These are phyloP conservation scores for Solanum stenotomum DNA, from an alignment of 257 asterid species.

Conservation along the genomic window DNA sequence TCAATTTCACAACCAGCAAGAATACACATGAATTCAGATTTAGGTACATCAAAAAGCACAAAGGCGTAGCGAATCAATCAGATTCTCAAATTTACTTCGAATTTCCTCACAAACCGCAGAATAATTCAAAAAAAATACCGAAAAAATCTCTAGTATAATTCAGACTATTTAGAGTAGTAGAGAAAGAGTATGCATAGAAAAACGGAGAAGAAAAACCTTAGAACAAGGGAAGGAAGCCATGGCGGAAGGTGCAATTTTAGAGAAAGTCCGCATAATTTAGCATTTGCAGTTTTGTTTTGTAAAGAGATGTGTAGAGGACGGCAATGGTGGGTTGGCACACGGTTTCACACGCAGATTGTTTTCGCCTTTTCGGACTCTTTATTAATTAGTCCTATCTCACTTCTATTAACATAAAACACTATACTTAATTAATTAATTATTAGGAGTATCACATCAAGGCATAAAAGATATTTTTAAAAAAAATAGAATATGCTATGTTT, in stretches of 20 bases:
- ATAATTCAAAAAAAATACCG: neutral
- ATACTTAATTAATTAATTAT: neutral
- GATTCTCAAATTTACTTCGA: neutral
- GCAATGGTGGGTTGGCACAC: constrained; percentile 4
- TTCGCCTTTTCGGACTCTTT: neutral
- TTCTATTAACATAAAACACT: neutral
- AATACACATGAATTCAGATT: neutral
- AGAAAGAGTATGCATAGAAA: neutral
- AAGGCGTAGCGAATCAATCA: neutral
- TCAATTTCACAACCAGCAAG: neutral
- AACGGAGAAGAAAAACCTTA: neutral
- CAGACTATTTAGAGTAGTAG: neutral
- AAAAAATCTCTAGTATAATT: neutral
- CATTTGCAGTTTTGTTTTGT: neutral
- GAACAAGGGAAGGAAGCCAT: constrained; percentile 20
- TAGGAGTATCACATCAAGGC: neutral
- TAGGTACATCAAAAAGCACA: neutral
- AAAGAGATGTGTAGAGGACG: neutral
- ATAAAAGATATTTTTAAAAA: neutral
- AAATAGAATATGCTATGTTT: neutral
- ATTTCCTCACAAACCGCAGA: neutral
- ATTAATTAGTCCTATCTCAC: neutral
- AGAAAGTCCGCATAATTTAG: constrained; percentile 2
- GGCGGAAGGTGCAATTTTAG: constrained; percentile 6
- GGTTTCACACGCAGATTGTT: neutral